phyloP scores from a whole-genome alignment of 176 grass and related monocot species.

The Ensete glaucum region DNA sequence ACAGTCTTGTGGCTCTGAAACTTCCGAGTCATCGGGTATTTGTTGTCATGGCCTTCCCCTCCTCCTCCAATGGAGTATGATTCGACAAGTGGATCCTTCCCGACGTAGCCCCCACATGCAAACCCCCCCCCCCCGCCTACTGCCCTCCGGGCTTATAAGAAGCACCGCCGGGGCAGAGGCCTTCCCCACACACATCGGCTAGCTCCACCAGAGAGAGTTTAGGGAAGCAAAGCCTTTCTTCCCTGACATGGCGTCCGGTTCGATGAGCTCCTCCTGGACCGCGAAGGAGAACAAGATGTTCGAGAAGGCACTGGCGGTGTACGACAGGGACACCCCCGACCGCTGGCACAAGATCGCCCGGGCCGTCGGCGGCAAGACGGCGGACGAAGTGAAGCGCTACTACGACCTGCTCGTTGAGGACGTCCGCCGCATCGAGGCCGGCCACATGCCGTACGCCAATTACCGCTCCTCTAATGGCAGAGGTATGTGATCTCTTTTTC shows the following conservation, averaged over 20 bases:
- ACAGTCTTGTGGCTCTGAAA: no score
- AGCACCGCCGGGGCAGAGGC: no score
- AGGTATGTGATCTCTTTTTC: not conserved
- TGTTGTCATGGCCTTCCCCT: no score
- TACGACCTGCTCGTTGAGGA: constrained; percentile 10
- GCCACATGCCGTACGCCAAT: not conserved
- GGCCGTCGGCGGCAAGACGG: constrained; percentile 6
- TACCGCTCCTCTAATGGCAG: constrained; percentile 2
- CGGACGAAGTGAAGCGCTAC: constrained; percentile 6
- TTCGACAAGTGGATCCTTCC: no score
- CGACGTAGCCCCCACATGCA: no score
- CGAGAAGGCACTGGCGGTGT: constrained; percentile 1
- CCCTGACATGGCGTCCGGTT: not conserved
- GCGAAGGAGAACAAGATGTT: constrained; percentile 12
- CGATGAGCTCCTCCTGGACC: constrained; percentile 6
- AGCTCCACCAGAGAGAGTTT: not conserved
- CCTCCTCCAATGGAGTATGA: no score
- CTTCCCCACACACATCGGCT: not conserved
- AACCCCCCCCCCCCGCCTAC: no score
- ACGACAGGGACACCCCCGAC: not conserved
- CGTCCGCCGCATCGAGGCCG: not conserved
- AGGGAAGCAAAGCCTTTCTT: not conserved
- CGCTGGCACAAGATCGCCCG: constrained; percentile 15
- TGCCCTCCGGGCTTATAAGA: no score
- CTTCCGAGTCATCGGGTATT: no score